Percentiles rank a stretch among this genome's conserved stretches.
Evolutionary conservation across 2,329 filamentous ascomycete genomes (phyloP).

Genomic region (Chaetomium sp.): DNA sequence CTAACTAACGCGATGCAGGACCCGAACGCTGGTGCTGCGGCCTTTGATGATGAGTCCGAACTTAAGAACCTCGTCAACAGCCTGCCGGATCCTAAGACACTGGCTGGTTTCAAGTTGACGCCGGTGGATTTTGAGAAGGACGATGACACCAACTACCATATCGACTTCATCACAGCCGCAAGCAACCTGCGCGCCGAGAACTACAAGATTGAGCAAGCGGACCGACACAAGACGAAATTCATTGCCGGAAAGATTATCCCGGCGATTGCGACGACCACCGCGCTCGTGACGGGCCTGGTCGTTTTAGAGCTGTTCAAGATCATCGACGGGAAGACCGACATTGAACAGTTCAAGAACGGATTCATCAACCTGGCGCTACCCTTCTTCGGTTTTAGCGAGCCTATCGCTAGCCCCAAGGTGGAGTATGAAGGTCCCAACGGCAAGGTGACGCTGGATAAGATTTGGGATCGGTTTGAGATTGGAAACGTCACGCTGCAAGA

Average conservation of each 20-base stretch:
- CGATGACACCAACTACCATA: constrained; percentile 95
- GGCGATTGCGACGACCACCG: constrained; percentile 94
- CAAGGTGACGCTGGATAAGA: constrained; percentile 82
- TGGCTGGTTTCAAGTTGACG: constrained; percentile 82
- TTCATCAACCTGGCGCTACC: constrained; percentile 94
- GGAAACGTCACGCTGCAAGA: constrained; percentile 77
- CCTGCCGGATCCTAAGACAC: constrained; percentile 69
- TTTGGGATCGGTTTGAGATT: constrained; percentile 96
- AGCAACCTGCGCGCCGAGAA: constrained; percentile 96
- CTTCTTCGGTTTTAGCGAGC: constrained; percentile 98
- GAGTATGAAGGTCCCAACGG: constrained; percentile 75
- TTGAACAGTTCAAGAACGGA: constrained; percentile 98
- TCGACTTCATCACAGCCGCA: constrained; percentile 96
- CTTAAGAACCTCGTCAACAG: constrained; percentile 64
- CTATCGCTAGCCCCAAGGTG: constrained; percentile 88
- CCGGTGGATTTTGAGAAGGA: constrained; percentile 97
- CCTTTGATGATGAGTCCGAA: constrained; percentile 68
- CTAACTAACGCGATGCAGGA: constrained; percentile 46
- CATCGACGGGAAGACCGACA: constrained; percentile 88
- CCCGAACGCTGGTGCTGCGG: constrained; percentile 62
- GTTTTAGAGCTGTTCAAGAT: constrained; percentile 94
- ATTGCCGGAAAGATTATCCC: constrained; percentile 99
- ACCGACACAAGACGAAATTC: constrained; percentile 98
- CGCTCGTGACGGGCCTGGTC: constrained; percentile 88
- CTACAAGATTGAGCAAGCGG: constrained; percentile 90